Evolutionary conservation across 108 stramenopile genomes (phyloP).

Genomic region (Mayamaea pseudoterrestris): DNA sequence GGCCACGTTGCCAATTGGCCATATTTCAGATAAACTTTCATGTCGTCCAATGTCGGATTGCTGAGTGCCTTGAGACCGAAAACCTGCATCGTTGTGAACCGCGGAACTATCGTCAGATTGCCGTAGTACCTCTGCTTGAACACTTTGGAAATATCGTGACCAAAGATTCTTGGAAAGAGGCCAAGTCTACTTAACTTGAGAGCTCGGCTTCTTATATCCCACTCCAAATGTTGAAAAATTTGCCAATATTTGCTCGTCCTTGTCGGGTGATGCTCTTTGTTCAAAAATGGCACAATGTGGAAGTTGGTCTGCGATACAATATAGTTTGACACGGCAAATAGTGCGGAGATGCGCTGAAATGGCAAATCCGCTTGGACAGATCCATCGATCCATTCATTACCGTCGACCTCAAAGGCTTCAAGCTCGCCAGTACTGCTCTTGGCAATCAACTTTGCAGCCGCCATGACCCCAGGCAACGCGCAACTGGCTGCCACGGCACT

Average conservation of each 20-base stretch:
- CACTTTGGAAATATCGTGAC: conserved; percentile 84
- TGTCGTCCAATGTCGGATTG: conserved; percentile 72
- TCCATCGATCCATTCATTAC: conserved; percentile 92
- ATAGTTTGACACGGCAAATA: conserved; percentile 84
- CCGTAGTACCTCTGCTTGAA: conserved; percentile 93
- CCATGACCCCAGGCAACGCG: conserved; percentile 87
- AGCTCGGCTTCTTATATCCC: conserved; percentile 74
- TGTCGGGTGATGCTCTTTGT: conserved; percentile 76
- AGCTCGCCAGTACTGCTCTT: conserved; percentile 71
- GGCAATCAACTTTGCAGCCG: conserved; percentile 71
- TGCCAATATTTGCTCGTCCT: conserved; percentile 57
- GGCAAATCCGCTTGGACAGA: conserved; percentile 88
- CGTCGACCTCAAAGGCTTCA: conserved; percentile 87
- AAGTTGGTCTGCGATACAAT: conserved; percentile 90
- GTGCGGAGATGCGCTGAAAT: conserved; percentile 82
- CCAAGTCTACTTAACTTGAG: conserved; percentile 72
- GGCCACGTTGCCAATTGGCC: conserved; percentile 84
- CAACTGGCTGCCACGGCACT: conserved; percentile 85
- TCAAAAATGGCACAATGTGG: conserved; percentile 83
- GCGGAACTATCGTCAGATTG: conserved; percentile 70
- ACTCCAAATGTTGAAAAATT: conserved; percentile 71
- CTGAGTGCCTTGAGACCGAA: conserved; percentile 74
- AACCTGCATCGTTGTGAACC: conserved; percentile 70
- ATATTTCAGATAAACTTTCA: conserved; percentile 75
- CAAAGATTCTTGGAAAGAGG: conserved; percentile 81